Conservation (phyloP, 306 rosid species). For the Ormosia emarginata region DNA sequence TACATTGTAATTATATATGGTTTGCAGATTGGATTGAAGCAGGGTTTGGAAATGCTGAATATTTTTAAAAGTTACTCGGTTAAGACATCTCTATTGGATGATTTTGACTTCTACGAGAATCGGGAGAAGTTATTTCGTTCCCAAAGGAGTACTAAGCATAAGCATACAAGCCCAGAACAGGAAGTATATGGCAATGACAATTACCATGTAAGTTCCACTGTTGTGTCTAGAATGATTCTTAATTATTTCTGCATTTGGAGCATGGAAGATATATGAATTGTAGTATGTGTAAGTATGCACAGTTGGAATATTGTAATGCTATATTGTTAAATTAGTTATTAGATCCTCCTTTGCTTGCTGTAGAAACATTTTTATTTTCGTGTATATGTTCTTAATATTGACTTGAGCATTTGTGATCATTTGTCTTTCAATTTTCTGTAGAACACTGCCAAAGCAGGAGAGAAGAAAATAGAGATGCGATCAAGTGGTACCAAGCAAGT, state of each 20-base stretch:
- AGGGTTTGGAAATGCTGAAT: slow-evolving; percentile 70
- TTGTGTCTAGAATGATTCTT: background rate
- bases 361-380: background rate
- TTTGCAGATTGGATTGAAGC: slow-evolving; percentile 67
- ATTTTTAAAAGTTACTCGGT: slow-evolving; percentile 60
- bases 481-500: slow-evolving; percentile 28
- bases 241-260: background rate
- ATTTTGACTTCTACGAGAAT: slow-evolving; percentile 63
- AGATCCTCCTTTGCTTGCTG: background rate
- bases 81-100: slow-evolving; percentile 63
- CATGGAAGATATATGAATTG: background rate
- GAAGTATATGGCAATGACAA: slow-evolving; percentile 27
- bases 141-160: slow-evolving; percentile 30
- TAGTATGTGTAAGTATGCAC: background rate
- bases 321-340: background rate
- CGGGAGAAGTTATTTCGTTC: slow-evolving; percentile 47
- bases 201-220: slow-evolving; percentile 34
- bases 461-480: slow-evolving; percentile 29
- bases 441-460: slow-evolving; percentile 29
- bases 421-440: slow-evolving; percentile 27
- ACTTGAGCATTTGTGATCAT: background rate
- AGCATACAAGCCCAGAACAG: slow-evolving; percentile 37
- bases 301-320: background rate
- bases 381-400: background rate
- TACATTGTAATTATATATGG: background rate